Evolutionary conservation across 78 protist genomes (phyloP).

Genomic region (Dictyostelium purpureum): DNA sequence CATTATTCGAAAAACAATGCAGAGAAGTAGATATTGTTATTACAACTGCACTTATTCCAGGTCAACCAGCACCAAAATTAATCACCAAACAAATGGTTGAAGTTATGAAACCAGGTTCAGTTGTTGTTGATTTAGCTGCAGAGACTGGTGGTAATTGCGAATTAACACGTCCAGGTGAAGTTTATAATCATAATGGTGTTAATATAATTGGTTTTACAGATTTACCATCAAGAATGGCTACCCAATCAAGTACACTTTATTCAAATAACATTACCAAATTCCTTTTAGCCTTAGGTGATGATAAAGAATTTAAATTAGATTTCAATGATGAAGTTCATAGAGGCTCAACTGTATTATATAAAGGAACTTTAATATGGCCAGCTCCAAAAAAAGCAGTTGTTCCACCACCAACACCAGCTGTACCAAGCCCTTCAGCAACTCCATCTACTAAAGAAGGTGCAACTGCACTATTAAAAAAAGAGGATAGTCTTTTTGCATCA

Average conservation of each 20-base stretch:
- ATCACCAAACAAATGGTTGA: slow-evolving; percentile 88
- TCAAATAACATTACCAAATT: slow-evolving; percentile 89
- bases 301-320: slow-evolving; percentile 78
- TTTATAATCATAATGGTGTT: slow-evolving; percentile 86
- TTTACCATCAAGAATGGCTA: slow-evolving; percentile 94
- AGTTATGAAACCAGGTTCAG: slow-evolving; percentile 93
- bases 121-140: slow-evolving; percentile 98
- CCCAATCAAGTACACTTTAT: slow-evolving; percentile 88
- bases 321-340: slow-evolving; percentile 81
- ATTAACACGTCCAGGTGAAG: slow-evolving; percentile 82
- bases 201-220: slow-evolving; percentile 97
- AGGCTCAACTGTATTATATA: slow-evolving; percentile 7
- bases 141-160: slow-evolving; percentile 98
- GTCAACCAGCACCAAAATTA: slow-evolving; percentile 92
- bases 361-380: slow-evolving; percentile 67
- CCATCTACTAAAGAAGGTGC: not conserved
- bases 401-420: not conserved
- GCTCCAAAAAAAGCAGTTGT: slow-evolving; percentile 56
- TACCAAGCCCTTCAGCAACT: not conserved
- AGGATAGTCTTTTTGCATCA: not conserved
- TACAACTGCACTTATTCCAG: slow-evolving; percentile 99
- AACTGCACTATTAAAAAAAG: not conserved
- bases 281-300: slow-evolving; percentile 66
- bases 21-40: slow-evolving; percentile 97
- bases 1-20: slow-evolving; percentile 89